Conservation (phyloP, 1,284 basidiomycete genomes). For the Cronartium quercuum region DNA sequence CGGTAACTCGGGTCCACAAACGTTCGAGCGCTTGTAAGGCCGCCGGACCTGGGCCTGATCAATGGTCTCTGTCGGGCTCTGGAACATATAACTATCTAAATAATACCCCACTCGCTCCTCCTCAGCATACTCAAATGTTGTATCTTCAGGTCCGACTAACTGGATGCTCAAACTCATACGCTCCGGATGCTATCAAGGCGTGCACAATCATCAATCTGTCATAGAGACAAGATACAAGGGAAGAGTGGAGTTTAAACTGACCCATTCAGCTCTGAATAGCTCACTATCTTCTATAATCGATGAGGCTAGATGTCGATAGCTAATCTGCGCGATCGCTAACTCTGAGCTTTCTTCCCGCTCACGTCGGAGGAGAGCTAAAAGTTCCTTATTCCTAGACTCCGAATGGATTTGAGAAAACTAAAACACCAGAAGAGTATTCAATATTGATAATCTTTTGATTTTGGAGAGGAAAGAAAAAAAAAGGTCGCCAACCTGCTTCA, state of each 20-base stretch:
- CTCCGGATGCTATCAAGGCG: slow-evolving; percentile 20
- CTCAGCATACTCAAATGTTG: slow-evolving; percentile 17
- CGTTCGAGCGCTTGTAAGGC: no score
- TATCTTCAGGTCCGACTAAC: slow-evolving; percentile 10
- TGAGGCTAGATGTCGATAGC: slow-evolving; percentile 24
- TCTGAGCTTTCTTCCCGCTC: slow-evolving; percentile 9
- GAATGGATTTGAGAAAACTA: slow-evolving; percentile 38
- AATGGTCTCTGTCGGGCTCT: neutral
- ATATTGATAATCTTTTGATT: neutral
- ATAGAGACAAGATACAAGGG: neutral
- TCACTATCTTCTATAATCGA: slow-evolving; percentile 29
- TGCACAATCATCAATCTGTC: neutral
- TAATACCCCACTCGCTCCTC: neutral
- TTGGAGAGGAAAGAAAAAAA: neutral
- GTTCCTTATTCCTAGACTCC: slow-evolving; percentile 29
- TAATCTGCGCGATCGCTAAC: slow-evolving; percentile 10
- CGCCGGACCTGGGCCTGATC: neutral
- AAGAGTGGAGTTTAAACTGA: neutral
- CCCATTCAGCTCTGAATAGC: slow-evolving; percentile 37
- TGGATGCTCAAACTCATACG: slow-evolving; percentile 33
- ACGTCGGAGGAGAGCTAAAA: slow-evolving; percentile 17
- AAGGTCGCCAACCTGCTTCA: slow-evolving; percentile 20
- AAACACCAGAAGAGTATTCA: neutral
- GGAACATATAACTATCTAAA: neutral
- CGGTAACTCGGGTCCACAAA: no score